Conservation (phyloP, 495 filamentous ascomycete genomes). For the Rostrohypoxylon terebratum region DNA sequence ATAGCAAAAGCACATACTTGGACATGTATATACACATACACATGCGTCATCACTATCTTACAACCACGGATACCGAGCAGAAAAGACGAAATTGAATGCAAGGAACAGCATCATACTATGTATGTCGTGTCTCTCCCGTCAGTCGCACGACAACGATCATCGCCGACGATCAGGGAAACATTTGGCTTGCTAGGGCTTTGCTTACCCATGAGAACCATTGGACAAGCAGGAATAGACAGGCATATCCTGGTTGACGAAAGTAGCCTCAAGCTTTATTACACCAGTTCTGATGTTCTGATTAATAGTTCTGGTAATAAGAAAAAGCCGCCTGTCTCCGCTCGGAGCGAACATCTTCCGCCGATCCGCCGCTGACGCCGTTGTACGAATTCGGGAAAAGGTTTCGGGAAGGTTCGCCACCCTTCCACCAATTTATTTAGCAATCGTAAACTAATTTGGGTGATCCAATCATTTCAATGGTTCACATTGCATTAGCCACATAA, state of each 20-base stretch:
- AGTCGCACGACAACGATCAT: slow-evolving; percentile 30
- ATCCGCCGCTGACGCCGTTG: slow-evolving; percentile 27
- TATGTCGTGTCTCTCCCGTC: slow-evolving; percentile 24
- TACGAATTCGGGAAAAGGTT: slow-evolving; percentile 15
- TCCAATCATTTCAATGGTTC: slow-evolving; percentile 2
- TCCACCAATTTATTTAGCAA: slow-evolving; percentile 19
- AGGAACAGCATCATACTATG: slow-evolving; percentile 19
- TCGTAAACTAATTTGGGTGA: not conserved
- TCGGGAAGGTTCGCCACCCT: slow-evolving; percentile 44
- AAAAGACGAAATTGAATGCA: not conserved
- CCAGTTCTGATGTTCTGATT: too few relatives aligned
- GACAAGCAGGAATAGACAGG: slow-evolving; percentile 13
- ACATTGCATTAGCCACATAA: not conserved
- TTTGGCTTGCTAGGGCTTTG: not conserved
- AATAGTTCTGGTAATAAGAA: not conserved
- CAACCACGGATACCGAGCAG: not conserved
- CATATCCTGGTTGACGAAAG: slow-evolving; percentile 20
- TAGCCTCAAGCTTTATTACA: slow-evolving; percentile 26
- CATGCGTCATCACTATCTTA: not conserved
- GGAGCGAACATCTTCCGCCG: slow-evolving; percentile 20
- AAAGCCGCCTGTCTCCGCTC: slow-evolving; percentile 22
- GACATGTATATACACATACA: not conserved
- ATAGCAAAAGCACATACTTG: not conserved
- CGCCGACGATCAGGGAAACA: slow-evolving; percentile 29
- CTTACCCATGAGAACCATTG: not conserved